Evolutionary conservation across 31 red algal species (phyloP).

Genomic region (Asparagopsis taxiformis): DNA sequence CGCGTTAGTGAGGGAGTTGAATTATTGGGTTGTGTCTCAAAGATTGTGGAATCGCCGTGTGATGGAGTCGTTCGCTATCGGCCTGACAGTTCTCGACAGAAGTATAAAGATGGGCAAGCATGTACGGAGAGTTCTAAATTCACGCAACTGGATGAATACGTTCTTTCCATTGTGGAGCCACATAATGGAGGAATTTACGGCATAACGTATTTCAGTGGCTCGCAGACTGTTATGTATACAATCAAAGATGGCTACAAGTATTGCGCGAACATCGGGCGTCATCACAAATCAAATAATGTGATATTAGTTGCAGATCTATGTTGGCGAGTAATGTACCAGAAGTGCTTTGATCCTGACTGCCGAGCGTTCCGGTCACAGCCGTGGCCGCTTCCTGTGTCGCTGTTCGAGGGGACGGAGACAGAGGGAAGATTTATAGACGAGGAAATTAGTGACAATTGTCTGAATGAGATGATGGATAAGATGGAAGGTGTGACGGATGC

Average conservation of each 20-base stretch:
- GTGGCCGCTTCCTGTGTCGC: slow-evolving; percentile 21
- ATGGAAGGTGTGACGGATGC: no score
- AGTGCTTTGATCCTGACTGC: slow-evolving; percentile 86
- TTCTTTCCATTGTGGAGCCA: slow-evolving; percentile 23
- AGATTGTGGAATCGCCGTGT: no score
- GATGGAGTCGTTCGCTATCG: no score
- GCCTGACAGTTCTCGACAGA: no score
- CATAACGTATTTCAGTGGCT: slow-evolving; percentile 26
- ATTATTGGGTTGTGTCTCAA: slow-evolving; percentile 6
- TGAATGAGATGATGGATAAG: no score
- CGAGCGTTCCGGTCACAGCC: slow-evolving; percentile 50
- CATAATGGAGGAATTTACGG: slow-evolving; percentile 46
- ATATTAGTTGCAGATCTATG: slow-evolving; percentile 63
- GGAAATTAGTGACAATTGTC: no score
- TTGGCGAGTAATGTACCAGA: slow-evolving; percentile 37
- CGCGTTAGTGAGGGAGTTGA: slow-evolving; percentile 8
- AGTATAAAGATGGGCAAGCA: no score
- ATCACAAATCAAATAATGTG: slow-evolving; percentile 84
- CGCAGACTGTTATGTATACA: slow-evolving; percentile 42
- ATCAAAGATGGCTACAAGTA: slow-evolving; percentile 80
- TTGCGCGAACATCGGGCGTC: slow-evolving; percentile 66
- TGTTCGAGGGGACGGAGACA: slow-evolving; percentile 16
- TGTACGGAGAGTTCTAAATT: not conserved
- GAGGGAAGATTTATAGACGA: no score
- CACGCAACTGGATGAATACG: slow-evolving; percentile 17